Percentiles rank a stretch among this genome's conserved stretches.
phyloP scores from a whole-genome alignment of 2,329 filamentous ascomycete species.

The Diaporthe nobilis region DNA sequence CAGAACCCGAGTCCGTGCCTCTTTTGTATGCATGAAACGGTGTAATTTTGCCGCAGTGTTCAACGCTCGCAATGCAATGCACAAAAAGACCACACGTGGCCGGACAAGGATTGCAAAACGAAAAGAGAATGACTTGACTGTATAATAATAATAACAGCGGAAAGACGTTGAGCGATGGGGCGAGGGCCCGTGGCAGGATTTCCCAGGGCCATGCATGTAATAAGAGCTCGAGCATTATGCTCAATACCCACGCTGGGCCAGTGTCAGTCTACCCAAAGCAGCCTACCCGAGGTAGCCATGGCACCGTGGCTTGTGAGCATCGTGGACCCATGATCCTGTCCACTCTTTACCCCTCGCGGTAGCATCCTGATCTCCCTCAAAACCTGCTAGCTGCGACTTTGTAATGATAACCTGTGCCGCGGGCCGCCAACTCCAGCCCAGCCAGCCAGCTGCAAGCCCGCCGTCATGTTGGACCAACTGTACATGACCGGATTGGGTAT shows the following conservation, averaged over 20 bases:
- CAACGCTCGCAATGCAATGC: neutral
- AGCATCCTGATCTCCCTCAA: constrained; percentile 1
- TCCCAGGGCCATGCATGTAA: constrained; percentile 12
- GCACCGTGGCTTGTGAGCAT: neutral
- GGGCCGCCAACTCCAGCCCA: neutral
- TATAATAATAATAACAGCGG: neutral
- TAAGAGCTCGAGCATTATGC: constrained; percentile 15
- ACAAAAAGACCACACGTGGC: neutral
- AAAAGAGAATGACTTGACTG: neutral
- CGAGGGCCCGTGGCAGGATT: neutral
- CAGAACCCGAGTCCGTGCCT: neutral
- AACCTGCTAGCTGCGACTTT: neutral
- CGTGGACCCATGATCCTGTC: neutral
- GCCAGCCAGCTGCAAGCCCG: neutral
- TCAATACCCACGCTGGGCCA: neutral
- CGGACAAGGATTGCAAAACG: constrained; percentile 15
- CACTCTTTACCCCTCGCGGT: neutral
- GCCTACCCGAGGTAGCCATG: neutral
- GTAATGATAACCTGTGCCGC: neutral
- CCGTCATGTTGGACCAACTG: no score
- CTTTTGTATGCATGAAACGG: constrained; percentile 24
- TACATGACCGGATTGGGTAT: neutral
- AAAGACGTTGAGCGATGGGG: neutral
- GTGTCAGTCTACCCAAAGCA: neutral
- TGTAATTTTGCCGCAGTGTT: neutral